Percentiles rank a stretch among this genome's conserved stretches.
Conservation (phyloP, 441 rosid genomes). For the Geranium incanum region DNA sequence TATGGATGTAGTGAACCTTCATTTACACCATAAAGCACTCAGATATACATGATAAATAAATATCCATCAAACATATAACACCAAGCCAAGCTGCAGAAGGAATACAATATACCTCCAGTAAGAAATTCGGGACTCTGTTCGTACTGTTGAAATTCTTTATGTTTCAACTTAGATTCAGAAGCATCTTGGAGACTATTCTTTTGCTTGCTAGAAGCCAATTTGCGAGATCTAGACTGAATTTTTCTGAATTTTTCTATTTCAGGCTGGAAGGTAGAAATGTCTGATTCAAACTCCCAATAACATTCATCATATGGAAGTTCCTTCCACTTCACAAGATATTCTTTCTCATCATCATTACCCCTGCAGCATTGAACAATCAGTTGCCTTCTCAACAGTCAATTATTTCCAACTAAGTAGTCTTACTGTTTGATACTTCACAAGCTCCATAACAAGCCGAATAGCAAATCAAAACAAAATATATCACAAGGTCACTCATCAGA, state of each 20-base stretch:
- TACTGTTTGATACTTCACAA: background rate
- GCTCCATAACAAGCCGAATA: background rate
- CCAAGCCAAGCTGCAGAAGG: slow-evolving; percentile 13
- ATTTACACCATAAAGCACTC: slow-evolving; percentile 21
- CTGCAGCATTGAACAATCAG: slow-evolving; percentile 42
- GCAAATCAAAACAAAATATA: background rate
- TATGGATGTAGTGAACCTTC: slow-evolving; percentile 94
- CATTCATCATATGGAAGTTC: slow-evolving; percentile 95
- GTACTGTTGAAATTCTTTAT: slow-evolving; percentile 74
- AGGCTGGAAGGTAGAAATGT: slow-evolving; percentile 77
- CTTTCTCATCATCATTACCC: slow-evolving; percentile 71
- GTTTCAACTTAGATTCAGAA: slow-evolving; percentile 49
- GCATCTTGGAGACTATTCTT: slow-evolving; percentile 37
- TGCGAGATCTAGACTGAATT: slow-evolving; percentile 58
- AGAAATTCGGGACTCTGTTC: slow-evolving; percentile 88
- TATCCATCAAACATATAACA: slow-evolving; percentile 15
- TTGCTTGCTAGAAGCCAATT: slow-evolving; percentile 40
- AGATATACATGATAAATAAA: slow-evolving; percentile 14
- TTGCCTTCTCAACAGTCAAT: slow-evolving; percentile 16
- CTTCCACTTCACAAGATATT: slow-evolving; percentile 91
- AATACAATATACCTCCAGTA: slow-evolving; percentile 42
- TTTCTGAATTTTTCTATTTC: slow-evolving; percentile 72
- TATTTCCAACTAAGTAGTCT: background rate
- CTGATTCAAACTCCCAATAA: slow-evolving; percentile 94
- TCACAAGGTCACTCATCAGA: background rate